Evolutionary conservation across 352 stramenopile species (phyloP).

Genomic region (Albugo laibachii): DNA sequence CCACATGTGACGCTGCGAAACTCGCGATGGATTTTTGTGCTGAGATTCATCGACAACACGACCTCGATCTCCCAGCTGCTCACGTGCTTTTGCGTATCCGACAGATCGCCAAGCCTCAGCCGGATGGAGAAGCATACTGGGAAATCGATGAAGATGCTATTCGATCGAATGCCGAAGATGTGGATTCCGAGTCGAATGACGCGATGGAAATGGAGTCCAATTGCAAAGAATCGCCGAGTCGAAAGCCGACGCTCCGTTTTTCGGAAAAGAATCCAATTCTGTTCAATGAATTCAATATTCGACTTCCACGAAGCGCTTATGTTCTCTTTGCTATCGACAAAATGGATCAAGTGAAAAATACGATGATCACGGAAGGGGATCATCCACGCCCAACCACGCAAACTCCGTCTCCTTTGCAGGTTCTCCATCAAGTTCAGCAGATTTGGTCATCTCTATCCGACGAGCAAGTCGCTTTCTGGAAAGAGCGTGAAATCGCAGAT

Average conservation of each 20-base stretch:
- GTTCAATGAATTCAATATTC: slow-evolving; percentile 1
- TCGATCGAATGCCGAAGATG: slow-evolving; percentile 29
- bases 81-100: slow-evolving; percentile 59
- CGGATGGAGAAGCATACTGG: slow-evolving; percentile 3
- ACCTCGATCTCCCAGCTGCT: slow-evolving; percentile 24
- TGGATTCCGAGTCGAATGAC: slow-evolving; percentile 14
- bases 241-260: slow-evolving; percentile 2
- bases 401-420: slow-evolving; percentile 3
- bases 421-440: slow-evolving; percentile 31
- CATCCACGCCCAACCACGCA: too few relatives aligned
- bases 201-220: slow-evolving; percentile 5
- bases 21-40: slow-evolving; percentile 48
- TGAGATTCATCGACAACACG: slow-evolving; percentile 13
- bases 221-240: background rate
- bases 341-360: slow-evolving; percentile 26
- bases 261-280: slow-evolving; percentile 3
- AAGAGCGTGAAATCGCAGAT: slow-evolving; percentile 34
- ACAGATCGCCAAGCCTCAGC: slow-evolving; percentile 28
- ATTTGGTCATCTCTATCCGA: slow-evolving; percentile 38
- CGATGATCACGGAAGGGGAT: slow-evolving; percentile 4
- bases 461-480: slow-evolving; percentile 29
- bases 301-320: slow-evolving; percentile 37
- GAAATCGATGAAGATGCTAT: slow-evolving; percentile 19
- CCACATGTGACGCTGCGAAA: slow-evolving; percentile 41
- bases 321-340: slow-evolving; percentile 47